Conservation (phyloP, 768 basidiomycete genomes). For the Lentinula aciculospora region DNA sequence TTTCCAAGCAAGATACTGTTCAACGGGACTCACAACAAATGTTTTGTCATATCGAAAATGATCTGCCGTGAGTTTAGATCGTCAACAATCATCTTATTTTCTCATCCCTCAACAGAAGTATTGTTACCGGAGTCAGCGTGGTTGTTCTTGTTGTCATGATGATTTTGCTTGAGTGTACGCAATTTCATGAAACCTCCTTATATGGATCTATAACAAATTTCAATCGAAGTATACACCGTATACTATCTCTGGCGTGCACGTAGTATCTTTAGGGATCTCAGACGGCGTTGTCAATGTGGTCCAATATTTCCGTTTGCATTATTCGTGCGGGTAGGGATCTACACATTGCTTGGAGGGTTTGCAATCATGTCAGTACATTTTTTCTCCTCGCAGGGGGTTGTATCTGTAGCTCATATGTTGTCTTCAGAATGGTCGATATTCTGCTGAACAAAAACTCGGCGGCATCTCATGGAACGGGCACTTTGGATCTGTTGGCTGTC, state of each 20-base stretch:
- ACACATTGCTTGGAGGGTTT: constrained; percentile 6
- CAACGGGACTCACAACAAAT: neutral
- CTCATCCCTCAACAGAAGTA: neutral
- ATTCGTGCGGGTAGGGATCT: constrained; percentile 7
- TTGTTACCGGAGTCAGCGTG: neutral
- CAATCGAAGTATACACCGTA: constrained; percentile 5
- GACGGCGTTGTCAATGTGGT: neutral
- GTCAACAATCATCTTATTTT: neutral
- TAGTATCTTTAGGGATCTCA: neutral
- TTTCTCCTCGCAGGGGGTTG: neutral
- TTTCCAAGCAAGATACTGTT: neutral
- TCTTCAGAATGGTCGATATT: neutral
- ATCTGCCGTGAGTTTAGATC: constrained; percentile 28
- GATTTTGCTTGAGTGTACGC: neutral
- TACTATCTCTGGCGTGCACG: constrained; percentile 4
- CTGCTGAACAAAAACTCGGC: neutral
- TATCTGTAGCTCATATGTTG: neutral
- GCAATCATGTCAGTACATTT: constrained; percentile 6
- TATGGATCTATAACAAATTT: constrained; percentile 17
- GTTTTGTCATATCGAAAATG: neutral
- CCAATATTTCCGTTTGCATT: constrained; percentile 7
- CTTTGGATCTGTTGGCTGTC: neutral
- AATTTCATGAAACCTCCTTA: too few species aligned
- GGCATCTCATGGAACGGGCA: neutral
- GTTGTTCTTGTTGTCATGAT: neutral